Base-by-base conservation (phyloP, 106 monocot species). In the Cymbidium sinense region DNA sequence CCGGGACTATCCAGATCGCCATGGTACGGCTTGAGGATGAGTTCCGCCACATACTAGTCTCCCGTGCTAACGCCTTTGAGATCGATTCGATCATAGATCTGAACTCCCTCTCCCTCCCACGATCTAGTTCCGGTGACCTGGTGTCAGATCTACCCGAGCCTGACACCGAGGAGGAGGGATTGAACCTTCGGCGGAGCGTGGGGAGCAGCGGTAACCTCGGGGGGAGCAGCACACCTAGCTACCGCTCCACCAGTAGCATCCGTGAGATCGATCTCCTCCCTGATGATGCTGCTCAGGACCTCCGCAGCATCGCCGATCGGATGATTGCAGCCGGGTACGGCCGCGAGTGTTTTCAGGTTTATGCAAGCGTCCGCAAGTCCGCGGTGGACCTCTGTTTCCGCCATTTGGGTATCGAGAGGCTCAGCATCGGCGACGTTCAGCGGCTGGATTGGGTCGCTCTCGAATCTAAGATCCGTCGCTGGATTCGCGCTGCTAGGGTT, bases 11-110 rank as follows among this genome's bases (percentile, higher is more conserved):
- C 73, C 91, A 94, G 83, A 78, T 88, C 80, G 98, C 94, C 77
- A 98, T 98, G 98, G 92, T 90, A 25, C 83, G 92, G 34, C 94
- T 98, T 25, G 98, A 98, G 84, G 92, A 98, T 78, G 98, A 98
- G 86, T 94, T 98, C 85, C 85, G 92, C 9, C 79, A 92, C 85
- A 83, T 98, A 35, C 92, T 98, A 41, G 23, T 83, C 39, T 74
- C 91, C 34, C 84, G 88, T 5, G 79, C 87, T 12, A 85, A 82
- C 83, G 79, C 86, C 15, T 20, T 92, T 31, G 98, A 94, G 78
- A 74, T 88, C 76, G 92, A 99, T 27, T 74, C 88, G 5, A 79
- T 92, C 39, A 55, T 88, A 70, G 90, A 90, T 80, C 88, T 94
- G 73, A 81, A 76, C 79, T 87, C 87, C 5, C 70, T 89, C 41